Percentiles rank a stretch among this genome's conserved stretches.
phyloP scores from a whole-genome alignment of 177 flowering plant genomes.

The Telopea speciosissima region DNA sequence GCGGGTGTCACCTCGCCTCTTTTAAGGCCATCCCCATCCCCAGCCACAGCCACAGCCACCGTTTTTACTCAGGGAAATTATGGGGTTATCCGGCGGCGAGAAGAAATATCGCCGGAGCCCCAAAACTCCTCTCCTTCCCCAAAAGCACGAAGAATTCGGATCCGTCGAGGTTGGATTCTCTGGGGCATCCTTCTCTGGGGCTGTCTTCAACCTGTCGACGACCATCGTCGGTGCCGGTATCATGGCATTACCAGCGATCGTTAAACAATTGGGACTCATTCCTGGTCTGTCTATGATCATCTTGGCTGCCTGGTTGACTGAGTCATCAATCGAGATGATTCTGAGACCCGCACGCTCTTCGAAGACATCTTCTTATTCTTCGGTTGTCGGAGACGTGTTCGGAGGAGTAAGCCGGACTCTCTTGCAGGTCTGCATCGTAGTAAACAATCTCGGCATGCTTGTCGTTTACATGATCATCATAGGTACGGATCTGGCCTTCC shows the following conservation, averaged over 20 bases:
- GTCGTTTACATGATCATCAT: conserved; percentile 90
- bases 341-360: conserved; percentile 52
- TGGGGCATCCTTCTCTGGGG: conserved; percentile 74
- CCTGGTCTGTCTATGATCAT: conserved; percentile 57
- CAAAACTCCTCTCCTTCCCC: conserved; percentile 45
- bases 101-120: conserved; percentile 51
- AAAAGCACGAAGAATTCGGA: conserved; percentile 22
- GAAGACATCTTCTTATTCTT: conserved; percentile 49
- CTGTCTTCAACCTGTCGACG: conserved; percentile 85
- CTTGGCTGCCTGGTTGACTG: conserved; percentile 49
- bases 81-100: conserved; percentile 29
- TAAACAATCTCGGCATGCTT: conserved; percentile 71
- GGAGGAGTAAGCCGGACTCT: conserved; percentile 48
- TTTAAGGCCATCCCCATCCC: no score
- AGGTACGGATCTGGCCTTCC: conserved; percentile 30
- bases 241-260: conserved; percentile 87
- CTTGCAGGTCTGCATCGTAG: conserved; percentile 52
- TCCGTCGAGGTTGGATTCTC: conserved; percentile 23
- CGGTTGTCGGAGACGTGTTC: conserved; percentile 52
- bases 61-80: background rate
- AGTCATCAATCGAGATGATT: conserved; percentile 58
- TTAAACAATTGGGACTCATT: conserved; percentile 61
- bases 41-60: no score
- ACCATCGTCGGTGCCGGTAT: conserved; percentile 93
- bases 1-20: no score